Conservation (phyloP, 345 rosid genomes). For the Brassica carinata region DNA sequence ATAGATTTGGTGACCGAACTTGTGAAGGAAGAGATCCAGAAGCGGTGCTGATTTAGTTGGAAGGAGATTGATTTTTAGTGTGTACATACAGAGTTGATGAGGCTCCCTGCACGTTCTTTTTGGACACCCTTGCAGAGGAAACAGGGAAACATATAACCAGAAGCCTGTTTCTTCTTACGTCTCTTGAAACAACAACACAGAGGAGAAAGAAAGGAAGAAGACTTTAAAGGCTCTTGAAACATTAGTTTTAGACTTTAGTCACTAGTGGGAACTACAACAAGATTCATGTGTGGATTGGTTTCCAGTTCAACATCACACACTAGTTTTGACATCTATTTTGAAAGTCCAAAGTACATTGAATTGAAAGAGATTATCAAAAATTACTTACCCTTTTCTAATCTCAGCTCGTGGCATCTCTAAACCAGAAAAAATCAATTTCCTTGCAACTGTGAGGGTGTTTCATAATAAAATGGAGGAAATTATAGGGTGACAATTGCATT, state of each 20-base stretch:
- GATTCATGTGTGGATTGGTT: no score
- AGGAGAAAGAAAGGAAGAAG: no score
- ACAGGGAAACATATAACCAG: background rate
- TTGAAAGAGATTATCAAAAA: background rate
- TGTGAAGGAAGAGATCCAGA: background rate
- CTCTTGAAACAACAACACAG: background rate
- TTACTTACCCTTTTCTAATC: background rate
- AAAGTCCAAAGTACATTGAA: conserved; percentile 17
- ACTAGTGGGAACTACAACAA: background rate
- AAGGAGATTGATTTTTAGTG: background rate
- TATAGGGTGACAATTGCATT: conserved; percentile 5
- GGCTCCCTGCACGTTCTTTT: background rate
- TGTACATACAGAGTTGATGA: background rate
- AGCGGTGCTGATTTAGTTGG: background rate
- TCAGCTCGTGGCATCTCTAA: no score
- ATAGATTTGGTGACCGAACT: conserved; percentile 41
- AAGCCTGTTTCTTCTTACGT: no score
- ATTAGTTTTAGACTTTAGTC: background rate
- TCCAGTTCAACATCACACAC: no score
- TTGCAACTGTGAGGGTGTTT: no score
- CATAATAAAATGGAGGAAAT: background rate
- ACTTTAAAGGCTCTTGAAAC: background rate
- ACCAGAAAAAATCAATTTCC: no score
- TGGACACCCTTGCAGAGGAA: background rate
- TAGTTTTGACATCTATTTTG: background rate